Conservation (phyloP, 176 grass and related monocot species). For the Zea mays region Zm-B73-REFERENCE-NAM-5.0 NC_050096.1:99054001-99054500, state of each 20-base stretch:
- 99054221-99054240: not conserved
- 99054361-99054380: slow-evolving; percentile 58
- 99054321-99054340: slow-evolving; percentile 27
- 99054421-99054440: slow-evolving; percentile 33
- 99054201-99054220: not conserved
- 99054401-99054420: slow-evolving; percentile 71
- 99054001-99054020: slow-evolving; percentile 93
- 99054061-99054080: slow-evolving; percentile 40
- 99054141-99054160: not conserved
- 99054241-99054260: not conserved
- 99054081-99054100: slow-evolving; percentile 48
- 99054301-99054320: slow-evolving; percentile 18
- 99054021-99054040: slow-evolving; percentile 79
- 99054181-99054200: not conserved
- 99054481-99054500: slow-evolving; percentile 1
- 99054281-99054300: slow-evolving; percentile 6
- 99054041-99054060: slow-evolving; percentile 61
- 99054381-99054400: slow-evolving; percentile 65
- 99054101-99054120: not conserved
- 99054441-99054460: slow-evolving; percentile 60
- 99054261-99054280: not conserved
- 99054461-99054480: slow-evolving; percentile 55
- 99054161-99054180: not conserved
- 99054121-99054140: not conserved
- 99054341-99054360: slow-evolving; percentile 38